Base-by-base conservation (phyloP, 495 filamentous ascomycete genomes). In the Trichoderma asperelloides region DNA sequence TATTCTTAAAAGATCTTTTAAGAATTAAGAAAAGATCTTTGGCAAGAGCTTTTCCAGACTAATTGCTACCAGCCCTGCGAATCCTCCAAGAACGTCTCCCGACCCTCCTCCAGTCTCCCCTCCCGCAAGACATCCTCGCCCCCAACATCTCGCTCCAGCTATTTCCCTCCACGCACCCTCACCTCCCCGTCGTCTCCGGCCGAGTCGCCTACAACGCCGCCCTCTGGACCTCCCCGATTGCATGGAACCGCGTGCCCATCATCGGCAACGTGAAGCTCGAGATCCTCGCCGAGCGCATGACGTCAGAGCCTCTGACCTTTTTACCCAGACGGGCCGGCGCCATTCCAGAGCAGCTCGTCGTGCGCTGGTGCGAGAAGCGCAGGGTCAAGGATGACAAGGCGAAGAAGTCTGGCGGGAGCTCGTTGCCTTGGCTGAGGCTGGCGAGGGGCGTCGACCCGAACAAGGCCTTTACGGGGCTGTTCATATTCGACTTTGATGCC, bases 141-240 rank as follows among this genome's bases (percentile, higher is more conserved):
- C 95, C 94, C 0, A 86, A 87, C 73, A 95, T 98, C 69, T 89
- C 87, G n/a, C 87, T 98, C 33, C 90, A 96, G 76, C 90, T 98
- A 66, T 98, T 98, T 79, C 95, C 95, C 33, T 93, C 92, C 2
- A 97, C 95, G 0, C 96, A 98, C 73, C 96, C 93, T 2, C 91
- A 97, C 74, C 91, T 98, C 15, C 95, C 95, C 62, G 90, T 87
- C 11, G 96, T 97, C 63, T 88, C 91, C 7, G 95, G 95, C 55
- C 86, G 91, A 39, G 90, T 97, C 16, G 87, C 91, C 39, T 98
- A 98, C 75, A 89, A 89, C 51, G 93, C 95, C 23, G 95, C 95
- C 2, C 81, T 98, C 18, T 97, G 93, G 93, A 96, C 95, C 2
- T 88, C 92, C 1, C 95, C 95, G 0, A 86, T 98, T 28, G 96